These are phyloP conservation scores for Ustilago sp. DNA, from an alignment of 1,284 basidiomycete species.

Conservation along the genomic window DNA sequence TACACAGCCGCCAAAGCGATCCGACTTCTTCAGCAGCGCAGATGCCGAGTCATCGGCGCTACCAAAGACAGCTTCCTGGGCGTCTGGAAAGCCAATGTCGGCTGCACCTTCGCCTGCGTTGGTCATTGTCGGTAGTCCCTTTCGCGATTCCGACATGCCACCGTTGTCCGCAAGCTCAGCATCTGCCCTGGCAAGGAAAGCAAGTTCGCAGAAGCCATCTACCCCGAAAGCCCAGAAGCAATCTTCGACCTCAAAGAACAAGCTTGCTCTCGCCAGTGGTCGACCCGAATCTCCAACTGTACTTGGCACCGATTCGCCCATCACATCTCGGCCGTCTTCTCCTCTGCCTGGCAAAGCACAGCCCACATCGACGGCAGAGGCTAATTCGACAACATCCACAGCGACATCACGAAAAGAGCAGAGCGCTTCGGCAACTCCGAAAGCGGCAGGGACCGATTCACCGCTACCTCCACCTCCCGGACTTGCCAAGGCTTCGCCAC, in stretches of 20 bases:
- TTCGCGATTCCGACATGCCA: constrained; percentile 62
- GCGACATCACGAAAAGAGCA: constrained; percentile 22
- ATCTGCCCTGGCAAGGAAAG: constrained; percentile 45
- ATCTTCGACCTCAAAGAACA: constrained; percentile 24
- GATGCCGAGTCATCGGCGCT: constrained; percentile 61
- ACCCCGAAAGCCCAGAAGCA: constrained; percentile 47
- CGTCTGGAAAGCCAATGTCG: constrained; percentile 59
- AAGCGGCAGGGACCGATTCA: constrained; percentile 9
- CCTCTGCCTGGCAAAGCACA: constrained; percentile 46
- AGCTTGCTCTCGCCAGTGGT: constrained; percentile 31
- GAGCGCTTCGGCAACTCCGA: constrained; percentile 8
- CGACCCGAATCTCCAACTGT: constrained; percentile 45
- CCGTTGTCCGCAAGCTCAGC: constrained; percentile 55
- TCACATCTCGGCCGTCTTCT: constrained; percentile 36
- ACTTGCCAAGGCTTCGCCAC: constrained; percentile 49
- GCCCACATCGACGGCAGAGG: constrained; percentile 18
- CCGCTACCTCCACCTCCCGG: constrained; percentile 60
- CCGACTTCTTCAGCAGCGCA: constrained; percentile 26
- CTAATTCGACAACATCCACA: constrained; percentile 4
- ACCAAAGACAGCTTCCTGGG: constrained; percentile 68
- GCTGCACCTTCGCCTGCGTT: constrained; percentile 33
- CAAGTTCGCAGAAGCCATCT: constrained; percentile 48
- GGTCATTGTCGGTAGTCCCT: constrained; percentile 43
- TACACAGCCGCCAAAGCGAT: constrained; percentile 46
- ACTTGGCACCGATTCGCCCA: constrained; percentile 40